These are phyloP conservation scores for Magnusiomyces magnusii DNA, from an alignment of 1,139 yeast species.

Conservation along the genomic window DNA sequence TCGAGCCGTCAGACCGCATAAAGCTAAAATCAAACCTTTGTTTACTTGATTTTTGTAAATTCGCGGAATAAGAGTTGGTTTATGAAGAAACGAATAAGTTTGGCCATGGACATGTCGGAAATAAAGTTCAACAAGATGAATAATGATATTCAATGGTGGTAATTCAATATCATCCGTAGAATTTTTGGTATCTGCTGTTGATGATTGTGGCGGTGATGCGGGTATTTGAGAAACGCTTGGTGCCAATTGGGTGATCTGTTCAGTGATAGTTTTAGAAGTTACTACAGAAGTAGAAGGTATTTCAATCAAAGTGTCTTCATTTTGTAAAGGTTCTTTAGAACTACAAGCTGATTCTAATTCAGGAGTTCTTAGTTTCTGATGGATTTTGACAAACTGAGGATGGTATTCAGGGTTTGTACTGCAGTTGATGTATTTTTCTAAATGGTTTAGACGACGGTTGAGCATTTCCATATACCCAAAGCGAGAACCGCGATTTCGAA, in stretches of 20 bases:
- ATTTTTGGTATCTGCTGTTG: background rate
- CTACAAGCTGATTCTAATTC: background rate
- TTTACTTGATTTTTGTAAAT: constrained; percentile 28
- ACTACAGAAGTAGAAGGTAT: background rate
- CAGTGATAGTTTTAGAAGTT: background rate
- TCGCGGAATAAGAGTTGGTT: constrained; percentile 31
- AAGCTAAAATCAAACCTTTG: constrained; percentile 31
- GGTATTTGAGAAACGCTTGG: constrained; percentile 13
- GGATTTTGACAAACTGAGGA: constrained; percentile 13
- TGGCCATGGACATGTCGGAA: constrained; percentile 34
- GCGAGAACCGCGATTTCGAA: constrained; percentile 34
- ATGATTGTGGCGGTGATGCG: background rate
- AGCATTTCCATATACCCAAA: constrained; percentile 35
- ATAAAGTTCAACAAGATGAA: constrained; percentile 28
- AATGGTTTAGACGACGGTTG: constrained; percentile 28
- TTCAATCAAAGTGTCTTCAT: background rate
- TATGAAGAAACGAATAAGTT: constrained; percentile 34
- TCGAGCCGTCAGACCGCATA: constrained; percentile 34
- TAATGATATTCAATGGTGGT: constrained; percentile 22
- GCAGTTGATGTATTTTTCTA: constrained; percentile 25
- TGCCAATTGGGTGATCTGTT: constrained; percentile 14
- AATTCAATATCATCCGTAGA: constrained; percentile 8
- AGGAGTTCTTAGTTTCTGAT: constrained; percentile 10
- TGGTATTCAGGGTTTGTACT: constrained; percentile 15
- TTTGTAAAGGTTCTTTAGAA: background rate